phyloP scores from a whole-genome alignment of 805 yeast genomes.

The Yarrowia alimentaria region DNA sequence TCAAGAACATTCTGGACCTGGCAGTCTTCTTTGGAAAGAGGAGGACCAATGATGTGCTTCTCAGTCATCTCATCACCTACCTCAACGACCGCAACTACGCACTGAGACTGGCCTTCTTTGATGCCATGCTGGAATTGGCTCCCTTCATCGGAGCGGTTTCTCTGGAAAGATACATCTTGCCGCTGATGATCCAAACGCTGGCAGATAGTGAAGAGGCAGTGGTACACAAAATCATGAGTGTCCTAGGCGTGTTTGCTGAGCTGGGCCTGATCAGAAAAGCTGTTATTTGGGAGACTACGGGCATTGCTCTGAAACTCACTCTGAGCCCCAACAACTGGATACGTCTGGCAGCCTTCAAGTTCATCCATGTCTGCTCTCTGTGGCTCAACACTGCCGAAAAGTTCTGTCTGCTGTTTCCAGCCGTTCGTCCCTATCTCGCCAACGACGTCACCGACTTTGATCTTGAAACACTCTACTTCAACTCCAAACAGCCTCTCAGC shows the following conservation, averaged over 20 bases:
- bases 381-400: slow-evolving; percentile 72
- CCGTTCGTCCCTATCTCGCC: slow-evolving; percentile 69
- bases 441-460: slow-evolving; percentile 70
- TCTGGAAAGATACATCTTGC: slow-evolving; percentile 83
- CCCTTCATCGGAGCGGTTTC: slow-evolving; percentile 78
- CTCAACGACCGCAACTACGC: slow-evolving; percentile 73
- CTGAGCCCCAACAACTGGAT: slow-evolving; percentile 89
- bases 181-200: slow-evolving; percentile 77
- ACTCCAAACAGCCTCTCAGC: slow-evolving; percentile 65
- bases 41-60: slow-evolving; percentile 79
- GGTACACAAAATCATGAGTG: slow-evolving; percentile 62
- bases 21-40: slow-evolving; percentile 84
- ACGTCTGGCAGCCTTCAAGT: slow-evolving; percentile 60
- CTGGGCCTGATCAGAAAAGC: slow-evolving; percentile 55
- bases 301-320: slow-evolving; percentile 53
- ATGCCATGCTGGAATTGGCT: slow-evolving; percentile 68
- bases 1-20: slow-evolving; percentile 69
- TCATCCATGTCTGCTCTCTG: slow-evolving; percentile 61
- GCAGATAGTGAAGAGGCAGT: slow-evolving; percentile 83
- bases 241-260: slow-evolving; percentile 54
- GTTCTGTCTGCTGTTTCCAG: slow-evolving; percentile 79
- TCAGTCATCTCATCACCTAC: slow-evolving; percentile 89
- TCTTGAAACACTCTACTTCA: slow-evolving; percentile 64
- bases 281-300: slow-evolving; percentile 55
- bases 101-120: slow-evolving; percentile 67